Conservation (phyloP, 2,329 filamentous ascomycete genomes). For the Aureobasidium leucospermi region DNA sequence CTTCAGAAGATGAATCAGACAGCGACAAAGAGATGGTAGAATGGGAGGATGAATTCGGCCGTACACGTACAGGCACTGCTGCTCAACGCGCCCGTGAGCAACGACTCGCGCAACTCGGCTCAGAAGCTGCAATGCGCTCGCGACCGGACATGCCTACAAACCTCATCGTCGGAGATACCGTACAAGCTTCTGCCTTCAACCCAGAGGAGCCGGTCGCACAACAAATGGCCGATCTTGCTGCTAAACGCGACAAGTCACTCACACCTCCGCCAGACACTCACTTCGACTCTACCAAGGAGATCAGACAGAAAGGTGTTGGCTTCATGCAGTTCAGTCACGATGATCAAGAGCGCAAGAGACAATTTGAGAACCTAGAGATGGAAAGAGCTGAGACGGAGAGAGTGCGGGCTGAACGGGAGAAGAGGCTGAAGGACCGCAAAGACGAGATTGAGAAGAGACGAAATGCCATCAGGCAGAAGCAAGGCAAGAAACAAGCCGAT, state of each 20-base stretch:
- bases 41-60: slow-evolving; percentile 86
- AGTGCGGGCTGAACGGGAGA: slow-evolving; percentile 49
- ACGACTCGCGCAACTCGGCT: slow-evolving; percentile 48
- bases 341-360: slow-evolving; percentile 55
- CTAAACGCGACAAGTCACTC: slow-evolving; percentile 67
- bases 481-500: slow-evolving; percentile 63
- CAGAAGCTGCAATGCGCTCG: slow-evolving; percentile 48
- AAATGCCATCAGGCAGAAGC: slow-evolving; percentile 41
- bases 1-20: slow-evolving; percentile 30
- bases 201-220: slow-evolving; percentile 57
- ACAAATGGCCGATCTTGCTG: slow-evolving; percentile 71
- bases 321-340: slow-evolving; percentile 87
- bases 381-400: slow-evolving; percentile 63
- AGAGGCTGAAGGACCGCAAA: slow-evolving; percentile 51
- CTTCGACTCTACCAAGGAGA: slow-evolving; percentile 79
- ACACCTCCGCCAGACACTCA: slow-evolving; percentile 76
- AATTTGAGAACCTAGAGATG: slow-evolving; percentile 68
- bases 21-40: slow-evolving; percentile 63
- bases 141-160: slow-evolving; percentile 58
- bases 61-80: slow-evolving; percentile 65
- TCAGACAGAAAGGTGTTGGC: slow-evolving; percentile 78
- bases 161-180: slow-evolving; percentile 76
- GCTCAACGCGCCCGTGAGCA: slow-evolving; percentile 60
- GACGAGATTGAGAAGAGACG: slow-evolving; percentile 55
- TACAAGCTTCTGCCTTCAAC: slow-evolving; percentile 78